These are phyloP conservation scores for Scleroderma bovista DNA, from an alignment of 768 basidiomycete genomes.

Conservation along the genomic window DNA sequence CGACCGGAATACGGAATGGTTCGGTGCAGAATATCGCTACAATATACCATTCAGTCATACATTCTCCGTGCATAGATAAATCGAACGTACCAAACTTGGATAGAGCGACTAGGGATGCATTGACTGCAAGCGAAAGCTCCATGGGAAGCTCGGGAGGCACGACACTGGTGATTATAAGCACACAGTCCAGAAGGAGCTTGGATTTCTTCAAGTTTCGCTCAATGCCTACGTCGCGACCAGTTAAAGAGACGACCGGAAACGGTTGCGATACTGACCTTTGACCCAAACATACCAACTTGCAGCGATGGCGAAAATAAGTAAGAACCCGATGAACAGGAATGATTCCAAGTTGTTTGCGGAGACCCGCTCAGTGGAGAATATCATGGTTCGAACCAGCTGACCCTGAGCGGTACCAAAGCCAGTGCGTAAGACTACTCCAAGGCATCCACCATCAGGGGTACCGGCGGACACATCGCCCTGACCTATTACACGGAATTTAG, in stretches of 20 bases:
- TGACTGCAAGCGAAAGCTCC: constrained; percentile 95
- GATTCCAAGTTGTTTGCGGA: constrained; percentile 94
- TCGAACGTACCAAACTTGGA: constrained; percentile 76
- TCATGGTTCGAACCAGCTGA: constrained; percentile 96
- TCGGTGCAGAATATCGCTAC: constrained; percentile 98
- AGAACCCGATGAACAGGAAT: constrained; percentile 97
- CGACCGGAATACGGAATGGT: constrained; percentile 95
- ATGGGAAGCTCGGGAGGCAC: constrained; percentile 98
- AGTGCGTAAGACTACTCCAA: constrained; percentile 88
- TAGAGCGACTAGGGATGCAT: constrained; percentile 87
- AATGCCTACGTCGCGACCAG: constrained; percentile 49
- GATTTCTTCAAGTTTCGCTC: constrained; percentile 91
- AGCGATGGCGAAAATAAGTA: constrained; percentile 95
- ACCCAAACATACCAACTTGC: constrained; percentile 99
- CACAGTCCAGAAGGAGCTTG: constrained; percentile 91
- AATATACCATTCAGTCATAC: constrained; percentile 1
- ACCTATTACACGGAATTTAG: constrained; percentile 9
- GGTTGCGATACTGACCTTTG: constrained; percentile 54
- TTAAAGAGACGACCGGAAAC: neutral
- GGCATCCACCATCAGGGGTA: constrained; percentile 89
- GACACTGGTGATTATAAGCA: constrained; percentile 94
- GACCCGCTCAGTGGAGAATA: constrained; percentile 95
- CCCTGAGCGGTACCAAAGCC: constrained; percentile 98
- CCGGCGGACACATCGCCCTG: constrained; percentile 38
- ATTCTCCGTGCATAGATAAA: neutral